A percentile compares a stretch with the other conserved stretches of the same genome.
These are phyloP conservation scores for Austroboletus niveus DNA, from an alignment of 1,284 basidiomycete genomes.

Conservation along the genomic window DNA sequence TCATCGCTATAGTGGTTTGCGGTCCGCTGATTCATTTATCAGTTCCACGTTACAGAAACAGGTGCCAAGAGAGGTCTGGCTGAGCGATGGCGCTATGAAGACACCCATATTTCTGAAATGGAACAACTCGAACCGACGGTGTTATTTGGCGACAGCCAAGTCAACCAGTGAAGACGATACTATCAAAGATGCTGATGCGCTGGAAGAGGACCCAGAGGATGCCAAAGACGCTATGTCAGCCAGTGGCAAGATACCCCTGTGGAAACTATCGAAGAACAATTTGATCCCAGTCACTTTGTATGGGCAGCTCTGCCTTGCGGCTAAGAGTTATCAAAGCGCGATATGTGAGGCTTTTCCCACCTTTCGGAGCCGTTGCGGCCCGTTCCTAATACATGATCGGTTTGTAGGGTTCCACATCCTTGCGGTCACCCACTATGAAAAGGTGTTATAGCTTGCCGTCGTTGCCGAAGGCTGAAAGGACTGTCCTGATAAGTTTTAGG, in stretches of 20 bases:
- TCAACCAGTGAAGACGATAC: constrained; percentile 30
- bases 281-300: constrained; percentile 81
- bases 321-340: constrained; percentile 87
- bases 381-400: background rate
- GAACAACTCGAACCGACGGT: constrained; percentile 55
- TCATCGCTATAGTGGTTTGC: too few species aligned
- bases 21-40: too few species aligned
- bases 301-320: constrained; percentile 81
- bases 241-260: constrained; percentile 30
- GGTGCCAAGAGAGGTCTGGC: too few species aligned
- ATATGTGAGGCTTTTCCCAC: constrained; percentile 62
- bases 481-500: constrained; percentile 11
- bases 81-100: too few species aligned
- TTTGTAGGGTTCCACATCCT: constrained; percentile 71
- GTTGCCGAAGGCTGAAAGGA: constrained; percentile 27
- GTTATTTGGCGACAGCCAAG: constrained; percentile 34
- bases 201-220: constrained; percentile 33
- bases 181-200: constrained; percentile 21
- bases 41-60: too few species aligned
- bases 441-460: constrained; percentile 57
- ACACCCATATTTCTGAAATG: constrained; percentile 35
- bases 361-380: constrained; percentile 46
- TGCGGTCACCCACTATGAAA: constrained; percentile 82
- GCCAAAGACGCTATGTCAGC: constrained; percentile 20
- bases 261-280: constrained; percentile 69